Evolutionary conservation across 2,329 filamentous ascomycete genomes (phyloP).

Genomic region (Fusarium torreyae): DNA sequence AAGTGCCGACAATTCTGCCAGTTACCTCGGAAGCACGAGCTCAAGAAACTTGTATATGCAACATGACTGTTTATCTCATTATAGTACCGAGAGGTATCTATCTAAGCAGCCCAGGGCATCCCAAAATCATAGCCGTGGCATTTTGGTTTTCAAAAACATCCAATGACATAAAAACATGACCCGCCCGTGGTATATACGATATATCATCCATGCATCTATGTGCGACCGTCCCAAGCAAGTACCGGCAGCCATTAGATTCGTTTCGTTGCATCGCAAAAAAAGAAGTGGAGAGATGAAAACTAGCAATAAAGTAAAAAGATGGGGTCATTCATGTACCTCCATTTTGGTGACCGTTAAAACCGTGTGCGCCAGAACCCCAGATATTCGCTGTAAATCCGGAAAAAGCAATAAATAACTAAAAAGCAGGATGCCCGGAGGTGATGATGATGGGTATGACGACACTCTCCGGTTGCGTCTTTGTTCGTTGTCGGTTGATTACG

Average conservation of each 20-base stretch:
- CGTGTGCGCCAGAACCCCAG: slow-evolving; percentile 33
- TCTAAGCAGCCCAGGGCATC: slow-evolving; percentile 11
- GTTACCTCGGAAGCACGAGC: slow-evolving; percentile 17
- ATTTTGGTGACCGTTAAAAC: slow-evolving; percentile 12
- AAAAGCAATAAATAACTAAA: not conserved
- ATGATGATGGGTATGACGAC: slow-evolving; percentile 24
- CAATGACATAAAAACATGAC: slow-evolving; percentile 5
- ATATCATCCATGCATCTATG: slow-evolving; percentile 28
- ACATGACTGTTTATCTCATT: slow-evolving; percentile 28
- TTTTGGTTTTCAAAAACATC: not conserved
- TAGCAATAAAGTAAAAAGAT: not conserved
- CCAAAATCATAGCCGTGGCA: slow-evolving; percentile 5
- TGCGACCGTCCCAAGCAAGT: slow-evolving; percentile 19
- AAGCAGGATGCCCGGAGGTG: not conserved
- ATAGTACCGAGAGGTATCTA: slow-evolving; percentile 32
- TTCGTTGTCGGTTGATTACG: slow-evolving; percentile 17
- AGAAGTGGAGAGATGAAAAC: slow-evolving; percentile 25
- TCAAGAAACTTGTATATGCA: not conserved
- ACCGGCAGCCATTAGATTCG: slow-evolving; percentile 15
- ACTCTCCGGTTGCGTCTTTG: slow-evolving; percentile 13
- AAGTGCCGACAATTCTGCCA: slow-evolving; percentile 3
- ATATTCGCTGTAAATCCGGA: slow-evolving; percentile 24
- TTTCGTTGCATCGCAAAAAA: slow-evolving; percentile 7
- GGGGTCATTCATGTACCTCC: slow-evolving; percentile 21
- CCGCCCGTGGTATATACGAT: slow-evolving; percentile 34